Evolutionary conservation across 2,329 filamentous ascomycete genomes (phyloP).

Genomic region (Aspergillus sp.): DNA sequence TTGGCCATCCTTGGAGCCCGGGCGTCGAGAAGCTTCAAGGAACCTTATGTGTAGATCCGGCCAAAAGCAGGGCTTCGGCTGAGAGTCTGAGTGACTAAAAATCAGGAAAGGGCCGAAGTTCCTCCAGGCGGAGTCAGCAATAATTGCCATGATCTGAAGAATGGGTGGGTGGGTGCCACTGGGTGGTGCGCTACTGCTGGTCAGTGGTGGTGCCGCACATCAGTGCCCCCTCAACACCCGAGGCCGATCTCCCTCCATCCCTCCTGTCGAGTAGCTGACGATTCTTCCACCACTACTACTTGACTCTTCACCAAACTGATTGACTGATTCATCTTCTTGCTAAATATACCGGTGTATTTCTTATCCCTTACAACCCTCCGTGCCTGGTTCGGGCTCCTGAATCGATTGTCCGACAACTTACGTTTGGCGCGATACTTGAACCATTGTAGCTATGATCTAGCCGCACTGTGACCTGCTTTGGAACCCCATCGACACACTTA

Average conservation of each 20-base stretch:
- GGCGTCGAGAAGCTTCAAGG: background rate
- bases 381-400: background rate
- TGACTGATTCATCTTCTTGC: conserved; percentile 1
- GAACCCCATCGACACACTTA: background rate
- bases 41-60: background rate
- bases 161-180: background rate
- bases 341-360: background rate
- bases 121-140: conserved; percentile 4
- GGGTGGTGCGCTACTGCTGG: background rate
- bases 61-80: conserved; percentile 5
- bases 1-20: background rate
- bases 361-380: conserved; percentile 1
- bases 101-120: conserved; percentile 3
- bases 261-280: conserved; percentile 15
- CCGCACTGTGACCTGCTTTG: background rate
- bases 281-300: conserved; percentile 14
- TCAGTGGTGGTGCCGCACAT: conserved; percentile 12
- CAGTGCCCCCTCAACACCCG: conserved; percentile 24
- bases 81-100: background rate
- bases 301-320: background rate
- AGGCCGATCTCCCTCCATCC: conserved; percentile 20
- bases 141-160: background rate
- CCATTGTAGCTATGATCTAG: conserved; percentile 8
- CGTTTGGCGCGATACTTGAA: conserved; percentile 10
- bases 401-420: conserved; percentile 2